phyloP scores from a whole-genome alignment of 805 yeast species.

The Candida maltosa region DNA sequence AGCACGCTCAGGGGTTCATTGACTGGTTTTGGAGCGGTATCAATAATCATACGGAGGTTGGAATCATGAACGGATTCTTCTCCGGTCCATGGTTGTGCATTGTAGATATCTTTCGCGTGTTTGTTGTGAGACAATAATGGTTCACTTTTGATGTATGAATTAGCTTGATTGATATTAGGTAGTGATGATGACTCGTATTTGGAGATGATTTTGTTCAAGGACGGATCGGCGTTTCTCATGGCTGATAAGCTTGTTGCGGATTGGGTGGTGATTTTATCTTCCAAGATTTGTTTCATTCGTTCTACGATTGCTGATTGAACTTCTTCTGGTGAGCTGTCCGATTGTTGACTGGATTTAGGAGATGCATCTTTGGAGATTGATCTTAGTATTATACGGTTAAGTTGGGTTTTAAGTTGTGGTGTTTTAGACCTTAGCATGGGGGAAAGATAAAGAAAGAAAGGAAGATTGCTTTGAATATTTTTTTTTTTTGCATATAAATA shows the following conservation, averaged over 20 bases:
- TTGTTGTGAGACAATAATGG: conserved; percentile 21
- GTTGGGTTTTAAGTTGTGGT: not conserved
- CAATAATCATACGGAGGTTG: conserved; percentile 30
- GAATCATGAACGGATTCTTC: conserved; percentile 22
- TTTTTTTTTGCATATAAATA: not conserved
- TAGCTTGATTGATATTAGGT: conserved; percentile 1
- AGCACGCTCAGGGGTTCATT: conserved; percentile 9
- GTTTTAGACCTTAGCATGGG: not conserved
- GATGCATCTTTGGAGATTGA: not conserved
- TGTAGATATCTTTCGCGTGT: conserved; percentile 26
- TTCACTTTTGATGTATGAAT: conserved; percentile 29
- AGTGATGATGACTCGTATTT: conserved; percentile 9
- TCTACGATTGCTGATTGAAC: conserved; percentile 24
- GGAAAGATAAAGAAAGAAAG: not conserved
- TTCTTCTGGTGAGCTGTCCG: conserved; percentile 5
- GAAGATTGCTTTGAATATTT: not conserved
- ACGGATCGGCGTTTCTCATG: conserved; percentile 16
- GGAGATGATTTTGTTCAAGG: conserved; percentile 11
- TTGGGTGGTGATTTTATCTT: conserved; percentile 18
- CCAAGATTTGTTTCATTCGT: conserved; percentile 32
- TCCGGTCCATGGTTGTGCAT: conserved; percentile 31
- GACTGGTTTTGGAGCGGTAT: conserved; percentile 21
- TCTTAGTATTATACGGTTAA: not conserved
- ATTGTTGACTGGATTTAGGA: not conserved
- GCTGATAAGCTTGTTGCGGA: conserved; percentile 8